Conservation (phyloP, 768 basidiomycete genomes). For the Glaciozyma antarctica region DNA sequence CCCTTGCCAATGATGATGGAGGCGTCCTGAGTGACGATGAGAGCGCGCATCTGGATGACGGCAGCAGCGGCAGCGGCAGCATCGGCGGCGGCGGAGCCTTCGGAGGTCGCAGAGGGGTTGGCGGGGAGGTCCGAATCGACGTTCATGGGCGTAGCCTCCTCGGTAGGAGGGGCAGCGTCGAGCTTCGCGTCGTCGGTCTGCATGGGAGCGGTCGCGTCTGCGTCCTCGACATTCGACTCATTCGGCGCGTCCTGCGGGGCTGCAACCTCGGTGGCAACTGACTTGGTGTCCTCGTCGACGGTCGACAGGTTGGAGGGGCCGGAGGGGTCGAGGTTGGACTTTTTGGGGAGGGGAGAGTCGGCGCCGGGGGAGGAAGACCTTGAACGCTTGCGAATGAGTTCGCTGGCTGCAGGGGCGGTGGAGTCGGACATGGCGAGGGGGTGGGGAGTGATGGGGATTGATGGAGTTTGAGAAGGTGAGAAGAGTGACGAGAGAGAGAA, state of each 20-base stretch:
- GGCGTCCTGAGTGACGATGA: slow-evolving; percentile 98
- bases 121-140: slow-evolving; percentile 28
- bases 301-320: slow-evolving; percentile 20
- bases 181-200: neutral
- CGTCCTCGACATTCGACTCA: neutral
- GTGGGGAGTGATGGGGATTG: neutral
- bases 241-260: slow-evolving; percentile 2
- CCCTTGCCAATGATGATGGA: slow-evolving; percentile 97
- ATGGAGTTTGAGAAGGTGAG: slow-evolving; percentile 1
- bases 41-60: slow-evolving; percentile 90
- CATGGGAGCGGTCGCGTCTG: neutral
- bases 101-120: slow-evolving; percentile 7
- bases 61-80: slow-evolving; percentile 41
- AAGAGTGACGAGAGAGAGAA: neutral
- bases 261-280: slow-evolving; percentile 12
- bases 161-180: slow-evolving; percentile 1
- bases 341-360: slow-evolving; percentile 25
- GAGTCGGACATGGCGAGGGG: slow-evolving; percentile 14
- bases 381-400: slow-evolving; percentile 32
- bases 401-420: slow-evolving; percentile 18
- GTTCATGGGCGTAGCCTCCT: slow-evolving; percentile 21
- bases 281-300: slow-evolving; percentile 11
- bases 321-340: slow-evolving; percentile 20
- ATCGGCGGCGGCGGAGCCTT: slow-evolving; percentile 15
- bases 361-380: slow-evolving; percentile 29